Percentiles rank a stretch among this genome's conserved stretches.
phyloP scores from a whole-genome alignment of 2,329 filamentous ascomycete genomes.

The Pleomassaria siparia region DNA sequence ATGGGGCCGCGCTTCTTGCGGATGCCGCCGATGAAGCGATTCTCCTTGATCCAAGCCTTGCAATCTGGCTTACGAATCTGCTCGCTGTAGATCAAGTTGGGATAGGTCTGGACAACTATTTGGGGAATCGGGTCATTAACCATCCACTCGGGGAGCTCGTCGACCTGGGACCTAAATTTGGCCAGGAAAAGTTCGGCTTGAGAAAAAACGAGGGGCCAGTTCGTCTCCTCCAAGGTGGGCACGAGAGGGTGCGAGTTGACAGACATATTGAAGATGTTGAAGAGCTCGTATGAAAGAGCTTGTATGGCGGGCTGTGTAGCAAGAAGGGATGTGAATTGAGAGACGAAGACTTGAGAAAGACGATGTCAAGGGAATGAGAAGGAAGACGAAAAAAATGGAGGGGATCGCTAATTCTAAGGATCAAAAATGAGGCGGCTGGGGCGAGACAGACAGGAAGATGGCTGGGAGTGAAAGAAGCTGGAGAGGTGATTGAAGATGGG shows the following conservation, averaged over 20 bases:
- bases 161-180: too few relatives aligned
- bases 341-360: not conserved
- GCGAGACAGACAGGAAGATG: not conserved
- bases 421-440: not conserved
- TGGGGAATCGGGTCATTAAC: too few relatives aligned
- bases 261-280: not conserved
- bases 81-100: not conserved
- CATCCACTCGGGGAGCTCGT: not conserved
- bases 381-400: not conserved
- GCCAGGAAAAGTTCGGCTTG: too few relatives aligned
- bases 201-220: not conserved
- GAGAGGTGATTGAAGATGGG: not conserved
- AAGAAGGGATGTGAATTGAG: too few relatives aligned
- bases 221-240: not conserved
- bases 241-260: too few relatives aligned
- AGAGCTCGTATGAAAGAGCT: too few relatives aligned
- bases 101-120: too few relatives aligned
- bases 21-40: constrained; percentile 2
- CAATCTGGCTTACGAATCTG: too few relatives aligned
- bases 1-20: constrained; percentile 10
- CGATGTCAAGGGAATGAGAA: not conserved
- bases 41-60: constrained; percentile 1
- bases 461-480: not conserved
- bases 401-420: not conserved
- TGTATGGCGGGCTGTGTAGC: too few relatives aligned